A percentile compares a stretch with the other conserved stretches of the same genome.
Conservation (phyloP, 75 land plant species). For the Pseudotsuga menziesii region DNA sequence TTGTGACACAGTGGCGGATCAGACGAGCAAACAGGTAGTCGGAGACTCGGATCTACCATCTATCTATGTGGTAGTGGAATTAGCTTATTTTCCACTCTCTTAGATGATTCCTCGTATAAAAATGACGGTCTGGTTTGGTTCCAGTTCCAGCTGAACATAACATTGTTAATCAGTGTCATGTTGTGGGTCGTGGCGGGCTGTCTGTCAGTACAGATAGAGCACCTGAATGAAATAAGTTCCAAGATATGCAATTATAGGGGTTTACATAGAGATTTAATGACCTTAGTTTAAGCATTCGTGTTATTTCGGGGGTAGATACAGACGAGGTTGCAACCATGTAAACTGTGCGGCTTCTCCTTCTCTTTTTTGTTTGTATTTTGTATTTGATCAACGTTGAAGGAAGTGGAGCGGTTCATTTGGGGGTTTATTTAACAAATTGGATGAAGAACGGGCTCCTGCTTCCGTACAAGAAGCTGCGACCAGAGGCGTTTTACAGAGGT, state of each 20-base stretch:
- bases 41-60: too few relatives aligned
- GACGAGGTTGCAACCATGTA: constrained; percentile 6
- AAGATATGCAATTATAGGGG: neutral
- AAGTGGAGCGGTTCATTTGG: constrained; percentile 5
- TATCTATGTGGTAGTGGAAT: too few relatives aligned
- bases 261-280: neutral
- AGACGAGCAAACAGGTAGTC: too few relatives aligned
- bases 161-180: too few relatives aligned
- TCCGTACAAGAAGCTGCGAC: constrained; percentile 55
- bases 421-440: constrained; percentile 16
- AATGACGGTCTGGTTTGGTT: too few relatives aligned
- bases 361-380: constrained; percentile 12
- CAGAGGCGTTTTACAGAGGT: constrained; percentile 39
- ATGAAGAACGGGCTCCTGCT: constrained; percentile 50
- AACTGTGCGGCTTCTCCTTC: constrained; percentile 11
- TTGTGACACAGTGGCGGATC: constrained; percentile 93
- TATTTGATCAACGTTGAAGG: constrained; percentile 15
- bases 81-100: too few relatives aligned
- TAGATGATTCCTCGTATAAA: too few relatives aligned
- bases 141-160: too few relatives aligned
- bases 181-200: too few relatives aligned
- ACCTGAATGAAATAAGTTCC: too few relatives aligned
- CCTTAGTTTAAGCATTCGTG: neutral
- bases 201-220: too few relatives aligned
- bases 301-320: too few relatives aligned